Conservation (phyloP, 2,329 filamentous ascomycete genomes). For the Trichoderma sp. region DNA sequence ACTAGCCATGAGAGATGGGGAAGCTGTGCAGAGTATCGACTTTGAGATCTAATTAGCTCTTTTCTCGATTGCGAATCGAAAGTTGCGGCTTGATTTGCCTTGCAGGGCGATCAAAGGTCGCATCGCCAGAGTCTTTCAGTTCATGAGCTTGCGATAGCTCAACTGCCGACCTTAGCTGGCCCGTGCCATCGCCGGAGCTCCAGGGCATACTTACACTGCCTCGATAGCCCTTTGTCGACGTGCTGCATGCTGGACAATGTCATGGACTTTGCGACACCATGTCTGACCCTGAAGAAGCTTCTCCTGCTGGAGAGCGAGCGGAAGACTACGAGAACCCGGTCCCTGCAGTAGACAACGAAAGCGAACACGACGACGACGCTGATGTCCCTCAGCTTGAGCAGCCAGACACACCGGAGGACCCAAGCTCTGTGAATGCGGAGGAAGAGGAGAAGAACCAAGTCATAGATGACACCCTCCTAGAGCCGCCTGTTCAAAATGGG, state of each 20-base stretch:
- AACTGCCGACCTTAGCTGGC: neutral
- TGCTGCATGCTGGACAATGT: slow-evolving; percentile 27
- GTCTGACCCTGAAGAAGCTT: slow-evolving; percentile 48
- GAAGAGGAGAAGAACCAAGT: neutral
- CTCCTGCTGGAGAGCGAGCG: slow-evolving; percentile 38
- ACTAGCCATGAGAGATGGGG: neutral
- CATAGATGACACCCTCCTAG: slow-evolving; percentile 41
- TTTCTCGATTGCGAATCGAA: neutral
- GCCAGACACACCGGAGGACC: slow-evolving; percentile 21
- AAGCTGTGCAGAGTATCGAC: slow-evolving; percentile 5
- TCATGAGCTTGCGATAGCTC: slow-evolving; percentile 14
- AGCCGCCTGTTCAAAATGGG: slow-evolving; percentile 43
- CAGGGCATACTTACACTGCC: neutral
- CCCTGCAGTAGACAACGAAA: neutral
- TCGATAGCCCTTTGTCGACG: neutral
- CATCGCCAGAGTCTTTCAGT: neutral
- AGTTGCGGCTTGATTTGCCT: neutral
- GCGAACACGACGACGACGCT: slow-evolving; percentile 20
- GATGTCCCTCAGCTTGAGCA: slow-evolving; percentile 25
- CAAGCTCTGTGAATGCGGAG: slow-evolving; percentile 19
- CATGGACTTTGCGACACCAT: slow-evolving; percentile 45
- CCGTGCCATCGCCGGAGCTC: neutral
- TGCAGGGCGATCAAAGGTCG: neutral
- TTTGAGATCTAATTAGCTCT: slow-evolving; percentile 4
- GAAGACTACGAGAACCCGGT: slow-evolving; percentile 41